Conservation (phyloP, 2,329 filamentous ascomycete genomes). For the Trichoderma semiorbis region DNA sequence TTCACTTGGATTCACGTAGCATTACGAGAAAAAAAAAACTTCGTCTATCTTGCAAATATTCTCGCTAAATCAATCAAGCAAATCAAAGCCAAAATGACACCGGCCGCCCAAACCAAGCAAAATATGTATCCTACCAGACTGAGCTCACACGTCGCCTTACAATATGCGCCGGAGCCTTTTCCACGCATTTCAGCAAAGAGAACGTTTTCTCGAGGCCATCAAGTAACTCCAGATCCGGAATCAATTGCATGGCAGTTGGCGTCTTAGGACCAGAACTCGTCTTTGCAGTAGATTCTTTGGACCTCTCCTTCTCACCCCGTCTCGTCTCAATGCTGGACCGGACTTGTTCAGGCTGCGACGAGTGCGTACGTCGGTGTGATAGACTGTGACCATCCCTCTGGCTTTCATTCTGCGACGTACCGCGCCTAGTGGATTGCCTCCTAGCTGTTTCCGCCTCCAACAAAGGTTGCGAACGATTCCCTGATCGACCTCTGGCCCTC, state of each 20-base stretch:
- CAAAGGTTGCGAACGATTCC: conserved; percentile 7
- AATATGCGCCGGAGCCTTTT: not conserved
- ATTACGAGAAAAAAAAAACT: not conserved
- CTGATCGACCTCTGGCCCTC: conserved; percentile 6
- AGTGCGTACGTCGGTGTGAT: not conserved
- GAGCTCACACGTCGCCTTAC: conserved; percentile 21
- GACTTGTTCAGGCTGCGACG: not conserved
- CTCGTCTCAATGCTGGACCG: not conserved
- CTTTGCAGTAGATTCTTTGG: not conserved
- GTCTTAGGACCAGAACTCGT: conserved; percentile 21
- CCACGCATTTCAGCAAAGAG: conserved; percentile 21
- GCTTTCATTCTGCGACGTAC: not conserved
- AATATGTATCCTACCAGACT: conserved; percentile 18
- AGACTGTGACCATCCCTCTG: not conserved
- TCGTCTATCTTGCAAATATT: not conserved
- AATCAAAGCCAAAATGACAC: not conserved
- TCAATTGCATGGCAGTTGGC: conserved; percentile 24
- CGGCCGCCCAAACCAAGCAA: not conserved
- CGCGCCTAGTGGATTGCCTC: not conserved
- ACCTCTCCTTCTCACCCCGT: not conserved
- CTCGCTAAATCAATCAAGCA: not conserved
- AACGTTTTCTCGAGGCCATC: conserved; percentile 10
- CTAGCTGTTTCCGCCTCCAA: not conserved
- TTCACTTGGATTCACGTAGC: not conserved
- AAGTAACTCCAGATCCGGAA: conserved; percentile 13